A percentile compares a stretch with the other conserved stretches of the same genome.
Evolutionary conservation across 1,284 basidiomycete species (phyloP).

Genomic region (Anthracocystis walkeri): DNA sequence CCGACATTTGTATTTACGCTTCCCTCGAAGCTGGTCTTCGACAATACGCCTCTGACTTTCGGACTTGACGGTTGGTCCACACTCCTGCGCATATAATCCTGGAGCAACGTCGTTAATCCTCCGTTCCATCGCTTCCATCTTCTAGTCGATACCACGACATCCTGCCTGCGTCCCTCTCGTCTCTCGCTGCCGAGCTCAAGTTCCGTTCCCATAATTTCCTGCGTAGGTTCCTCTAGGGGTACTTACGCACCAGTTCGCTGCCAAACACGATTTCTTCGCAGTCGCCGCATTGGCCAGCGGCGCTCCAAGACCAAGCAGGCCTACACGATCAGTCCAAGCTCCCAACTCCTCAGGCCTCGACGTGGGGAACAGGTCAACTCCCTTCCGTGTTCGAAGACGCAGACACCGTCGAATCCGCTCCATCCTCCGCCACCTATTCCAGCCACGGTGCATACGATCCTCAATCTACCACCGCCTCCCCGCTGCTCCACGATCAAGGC

Average conservation of each 20-base stretch:
- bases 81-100: not conserved
- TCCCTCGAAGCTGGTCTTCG: conserved; percentile 38
- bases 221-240: conserved; percentile 36
- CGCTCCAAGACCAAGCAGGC: conserved; percentile 25
- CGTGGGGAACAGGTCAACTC: conserved; percentile 28
- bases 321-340: conserved; percentile 7
- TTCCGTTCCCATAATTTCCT: not conserved
- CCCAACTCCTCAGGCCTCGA: conserved; percentile 1
- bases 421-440: conserved; percentile 25
- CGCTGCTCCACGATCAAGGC: conserved; percentile 17
- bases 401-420: conserved; percentile 19
- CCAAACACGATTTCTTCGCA: conserved; percentile 44
- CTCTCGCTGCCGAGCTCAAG: not conserved
- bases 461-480: conserved; percentile 21
- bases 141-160: not conserved
- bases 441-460: conserved; percentile 15
- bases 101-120: not conserved
- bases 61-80: not conserved
- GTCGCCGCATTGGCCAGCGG: conserved; percentile 37
- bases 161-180: too few species aligned
- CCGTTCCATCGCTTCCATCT: not conserved
- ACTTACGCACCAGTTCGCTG: conserved; percentile 22
- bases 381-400: conserved; percentile 41
- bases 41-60: conserved; percentile 1
- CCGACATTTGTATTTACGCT: conserved; percentile 7